Evolutionary conservation across 148 eudicot genomes (phyloP).

Genomic region (Vaccinium vitisidaea): DNA sequence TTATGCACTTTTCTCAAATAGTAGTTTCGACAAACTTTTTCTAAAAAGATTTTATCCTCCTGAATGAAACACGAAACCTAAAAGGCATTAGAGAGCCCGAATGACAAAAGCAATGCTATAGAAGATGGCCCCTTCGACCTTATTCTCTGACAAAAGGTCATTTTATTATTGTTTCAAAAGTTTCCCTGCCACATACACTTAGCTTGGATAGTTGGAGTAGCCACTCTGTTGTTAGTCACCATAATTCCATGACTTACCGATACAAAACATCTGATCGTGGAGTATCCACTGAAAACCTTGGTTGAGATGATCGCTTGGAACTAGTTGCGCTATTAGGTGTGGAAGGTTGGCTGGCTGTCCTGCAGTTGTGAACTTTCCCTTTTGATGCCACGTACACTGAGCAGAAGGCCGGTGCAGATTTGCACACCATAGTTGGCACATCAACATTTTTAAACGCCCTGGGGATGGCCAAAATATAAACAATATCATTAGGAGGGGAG

Average conservation of each 20-base stretch:
- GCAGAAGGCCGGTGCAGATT: conserved; percentile 59
- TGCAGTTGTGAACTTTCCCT: conserved; percentile 41
- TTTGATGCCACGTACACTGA: conserved; percentile 52
- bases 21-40: not conserved
- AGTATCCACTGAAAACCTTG: conserved; percentile 18
- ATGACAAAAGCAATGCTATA: not conserved
- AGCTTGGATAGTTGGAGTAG: not conserved
- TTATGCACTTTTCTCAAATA: not conserved
- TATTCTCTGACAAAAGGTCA: not conserved
- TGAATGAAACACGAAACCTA: not conserved
- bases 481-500: not conserved
- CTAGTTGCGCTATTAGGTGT: conserved; percentile 8
- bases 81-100: not conserved
- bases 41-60: not conserved
- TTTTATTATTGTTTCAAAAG: not conserved
- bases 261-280: not conserved
- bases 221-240: not conserved
- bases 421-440: conserved; percentile 51
- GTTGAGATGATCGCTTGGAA: conserved; percentile 14
- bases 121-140: not conserved
- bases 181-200: not conserved
- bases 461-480: conserved; percentile 15
- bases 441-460: conserved; percentile 59
- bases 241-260: conserved; percentile 13
- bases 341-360: conserved; percentile 33